These are phyloP conservation scores for Sungouiella blattae DNA, from an alignment of 805 yeast genomes.

Conservation along the genomic window DNA sequence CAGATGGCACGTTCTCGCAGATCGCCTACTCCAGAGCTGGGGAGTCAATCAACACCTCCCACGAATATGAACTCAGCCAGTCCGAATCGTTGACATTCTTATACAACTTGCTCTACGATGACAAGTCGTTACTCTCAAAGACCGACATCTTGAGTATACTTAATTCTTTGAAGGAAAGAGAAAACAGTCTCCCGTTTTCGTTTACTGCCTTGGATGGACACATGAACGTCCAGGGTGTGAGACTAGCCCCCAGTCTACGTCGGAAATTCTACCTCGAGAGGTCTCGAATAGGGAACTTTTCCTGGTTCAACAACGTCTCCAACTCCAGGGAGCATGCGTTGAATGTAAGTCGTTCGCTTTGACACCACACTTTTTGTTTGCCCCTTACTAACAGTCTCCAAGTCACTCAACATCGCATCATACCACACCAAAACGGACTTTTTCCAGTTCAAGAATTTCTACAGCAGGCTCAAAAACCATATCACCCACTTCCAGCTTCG, in stretches of 20 bases:
- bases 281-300: constrained; percentile 28
- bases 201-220: constrained; percentile 1
- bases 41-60: constrained; percentile 11
- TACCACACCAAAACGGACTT: constrained; percentile 30
- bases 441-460: constrained; percentile 37
- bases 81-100: constrained; percentile 40
- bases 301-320: constrained; percentile 39
- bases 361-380: too few species aligned
- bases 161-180: constrained; percentile 34
- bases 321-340: constrained; percentile 30
- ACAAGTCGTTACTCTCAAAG: constrained; percentile 28
- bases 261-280: constrained; percentile 32
- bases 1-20: constrained; percentile 4
- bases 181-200: constrained; percentile 31
- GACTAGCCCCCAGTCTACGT: constrained; percentile 32
- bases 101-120: constrained; percentile 38
- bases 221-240: constrained; percentile 35
- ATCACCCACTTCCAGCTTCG: constrained; percentile 58
- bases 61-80: constrained; percentile 37
- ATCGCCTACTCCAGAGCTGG: constrained; percentile 2
- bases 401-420: constrained; percentile 19
- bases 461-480: constrained; percentile 43
- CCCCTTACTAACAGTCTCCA: constrained; percentile 22
- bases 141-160: constrained; percentile 34
- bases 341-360: constrained; percentile 36